Conservation (phyloP, 176 grass and related monocot species). For the Dendrocalamus sinicus region DNA sequence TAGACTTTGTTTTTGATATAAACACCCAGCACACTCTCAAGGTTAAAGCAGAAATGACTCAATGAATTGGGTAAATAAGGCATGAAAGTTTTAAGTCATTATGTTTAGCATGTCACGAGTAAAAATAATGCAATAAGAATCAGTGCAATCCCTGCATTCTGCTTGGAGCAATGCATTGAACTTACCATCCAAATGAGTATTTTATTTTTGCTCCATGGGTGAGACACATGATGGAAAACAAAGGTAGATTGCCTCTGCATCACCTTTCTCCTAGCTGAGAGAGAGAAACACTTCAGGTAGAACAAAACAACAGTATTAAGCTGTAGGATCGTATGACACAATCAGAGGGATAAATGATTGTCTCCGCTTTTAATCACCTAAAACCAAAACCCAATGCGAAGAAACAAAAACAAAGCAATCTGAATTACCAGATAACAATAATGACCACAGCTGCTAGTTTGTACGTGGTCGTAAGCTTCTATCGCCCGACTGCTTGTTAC, state of each 20-base stretch:
- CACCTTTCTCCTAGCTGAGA: constrained; percentile 79
- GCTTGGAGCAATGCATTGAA: neutral
- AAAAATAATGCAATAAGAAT: constrained; percentile 23
- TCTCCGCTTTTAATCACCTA: too few species aligned
- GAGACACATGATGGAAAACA: constrained; percentile 88
- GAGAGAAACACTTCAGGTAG: constrained; percentile 11
- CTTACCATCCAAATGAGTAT: constrained; percentile 97
- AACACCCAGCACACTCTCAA: neutral
- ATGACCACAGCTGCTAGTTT: too few species aligned
- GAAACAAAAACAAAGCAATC: too few species aligned
- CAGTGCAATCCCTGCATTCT: neutral
- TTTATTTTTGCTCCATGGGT: constrained; percentile 98
- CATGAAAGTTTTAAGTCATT: neutral
- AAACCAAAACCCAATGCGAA: too few species aligned
- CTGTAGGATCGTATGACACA: too few species aligned
- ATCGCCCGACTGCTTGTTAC: too few species aligned
- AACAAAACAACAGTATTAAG: neutral
- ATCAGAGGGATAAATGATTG: too few species aligned
- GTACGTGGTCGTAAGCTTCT: too few species aligned
- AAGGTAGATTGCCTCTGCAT: constrained; percentile 92
- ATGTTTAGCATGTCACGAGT: neutral
- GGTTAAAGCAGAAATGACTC: neutral
- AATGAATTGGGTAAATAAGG: neutral
- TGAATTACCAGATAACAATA: too few species aligned
- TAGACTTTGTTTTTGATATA: neutral